Percentiles rank a stretch among this genome's conserved stretches.
phyloP scores from a whole-genome alignment of 192 early-diverging fungal species.

The Coemansia aciculifera region DNA sequence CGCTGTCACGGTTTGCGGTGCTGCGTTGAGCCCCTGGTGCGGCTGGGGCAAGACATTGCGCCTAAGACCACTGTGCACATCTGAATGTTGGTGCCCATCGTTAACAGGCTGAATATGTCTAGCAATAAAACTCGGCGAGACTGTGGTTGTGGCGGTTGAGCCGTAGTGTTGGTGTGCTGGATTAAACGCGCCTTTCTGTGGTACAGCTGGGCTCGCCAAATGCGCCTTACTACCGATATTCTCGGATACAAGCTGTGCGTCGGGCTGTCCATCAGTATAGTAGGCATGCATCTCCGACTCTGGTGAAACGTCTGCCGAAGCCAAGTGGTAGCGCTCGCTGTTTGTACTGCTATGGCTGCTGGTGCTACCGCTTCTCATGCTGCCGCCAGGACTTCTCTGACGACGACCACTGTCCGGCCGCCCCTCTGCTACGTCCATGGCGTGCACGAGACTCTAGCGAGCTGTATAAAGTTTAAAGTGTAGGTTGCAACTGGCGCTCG shows the following conservation, averaged over 20 bases:
- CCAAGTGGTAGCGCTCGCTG: constrained; percentile 9
- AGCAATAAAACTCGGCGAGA: background rate
- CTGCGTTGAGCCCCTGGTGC: constrained; percentile 2
- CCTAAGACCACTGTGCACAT: background rate
- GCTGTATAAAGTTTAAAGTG: background rate
- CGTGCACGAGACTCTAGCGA: background rate
- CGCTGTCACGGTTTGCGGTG: constrained; percentile 35
- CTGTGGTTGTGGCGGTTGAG: background rate
- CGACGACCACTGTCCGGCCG: background rate
- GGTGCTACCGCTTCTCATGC: constrained; percentile 4
- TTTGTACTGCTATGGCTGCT: constrained; percentile 5
- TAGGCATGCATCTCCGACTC: background rate
- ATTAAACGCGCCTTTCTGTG: background rate
- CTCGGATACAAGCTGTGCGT: background rate
- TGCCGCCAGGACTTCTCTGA: background rate
- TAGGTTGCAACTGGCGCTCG: background rate
- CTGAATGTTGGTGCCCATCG: background rate
- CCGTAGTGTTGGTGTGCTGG: constrained; percentile 5
- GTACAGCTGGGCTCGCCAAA: background rate
- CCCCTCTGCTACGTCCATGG: background rate
- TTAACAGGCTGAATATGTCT: background rate
- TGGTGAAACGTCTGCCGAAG: background rate
- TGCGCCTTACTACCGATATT: background rate
- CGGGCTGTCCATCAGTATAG: background rate
- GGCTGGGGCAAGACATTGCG: constrained; percentile 14